phyloP scores from a whole-genome alignment of 2,329 filamentous ascomycete genomes.

The Fusarium brevicatenulatum region DNA sequence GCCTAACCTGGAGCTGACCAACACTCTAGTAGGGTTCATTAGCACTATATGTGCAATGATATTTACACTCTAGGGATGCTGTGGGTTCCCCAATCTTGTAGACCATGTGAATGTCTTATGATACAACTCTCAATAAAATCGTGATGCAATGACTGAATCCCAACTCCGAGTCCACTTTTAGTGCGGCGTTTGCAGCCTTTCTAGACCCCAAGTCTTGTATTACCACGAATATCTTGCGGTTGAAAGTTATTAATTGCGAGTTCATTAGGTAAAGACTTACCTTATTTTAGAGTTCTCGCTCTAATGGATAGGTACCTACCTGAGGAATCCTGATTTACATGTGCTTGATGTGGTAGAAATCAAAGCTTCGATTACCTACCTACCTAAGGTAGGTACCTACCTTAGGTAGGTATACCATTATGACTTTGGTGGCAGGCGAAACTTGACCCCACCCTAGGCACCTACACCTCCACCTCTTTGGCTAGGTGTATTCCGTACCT shows the following conservation, averaged over 20 bases:
- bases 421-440: not conserved
- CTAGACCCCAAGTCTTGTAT: not conserved
- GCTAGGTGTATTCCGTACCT: not conserved
- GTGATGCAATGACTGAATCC: not conserved
- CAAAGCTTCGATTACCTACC: not conserved
- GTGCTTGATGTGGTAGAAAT: not conserved
- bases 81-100: not conserved
- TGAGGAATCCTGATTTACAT: not conserved
- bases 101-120: too few relatives aligned
- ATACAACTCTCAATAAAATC: not conserved
- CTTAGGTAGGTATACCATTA: not conserved
- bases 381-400: too few relatives aligned
- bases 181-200: not conserved
- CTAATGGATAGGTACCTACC: not conserved
- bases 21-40: not conserved
- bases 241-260: not conserved
- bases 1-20: not conserved
- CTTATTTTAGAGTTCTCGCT: not conserved
- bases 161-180: not conserved
- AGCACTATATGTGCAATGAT: not conserved
- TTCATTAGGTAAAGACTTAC: not conserved
- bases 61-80: not conserved
- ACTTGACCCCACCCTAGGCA: conserved; percentile 12
- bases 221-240: not conserved
- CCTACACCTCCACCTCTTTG: conserved; percentile 19